These are phyloP conservation scores for Hemisphaericaspora xylofermentans DNA, from an alignment of 1,139 yeast species.

Conservation along the genomic window DNA sequence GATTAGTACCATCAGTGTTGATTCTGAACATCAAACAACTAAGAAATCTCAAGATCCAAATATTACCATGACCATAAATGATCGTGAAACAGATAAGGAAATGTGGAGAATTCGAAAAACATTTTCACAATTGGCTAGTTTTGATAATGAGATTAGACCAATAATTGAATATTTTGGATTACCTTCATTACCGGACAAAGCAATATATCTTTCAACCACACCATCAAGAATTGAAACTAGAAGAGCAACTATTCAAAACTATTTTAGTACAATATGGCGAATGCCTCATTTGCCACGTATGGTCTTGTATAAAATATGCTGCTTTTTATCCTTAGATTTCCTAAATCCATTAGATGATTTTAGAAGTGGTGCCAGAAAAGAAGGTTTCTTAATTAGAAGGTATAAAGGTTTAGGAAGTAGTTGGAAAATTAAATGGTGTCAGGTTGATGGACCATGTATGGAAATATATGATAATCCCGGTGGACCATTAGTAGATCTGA, in stretches of 20 bases:
- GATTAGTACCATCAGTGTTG: slow-evolving; percentile 52
- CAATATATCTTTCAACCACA: slow-evolving; percentile 53
- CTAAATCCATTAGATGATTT: slow-evolving; percentile 63
- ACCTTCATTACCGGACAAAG: slow-evolving; percentile 61
- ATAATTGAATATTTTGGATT: slow-evolving; percentile 57
- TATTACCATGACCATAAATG: slow-evolving; percentile 61
- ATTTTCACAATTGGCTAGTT: slow-evolving; percentile 49
- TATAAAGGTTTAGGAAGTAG: slow-evolving; percentile 52
- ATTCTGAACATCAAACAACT: slow-evolving; percentile 25
- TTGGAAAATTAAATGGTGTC: slow-evolving; percentile 79
- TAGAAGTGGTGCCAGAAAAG: slow-evolving; percentile 57
- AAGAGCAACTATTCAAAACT: slow-evolving; percentile 53
- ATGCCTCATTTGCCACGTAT: slow-evolving; percentile 62
- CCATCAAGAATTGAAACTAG: slow-evolving; percentile 70
- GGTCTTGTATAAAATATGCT: slow-evolving; percentile 55
- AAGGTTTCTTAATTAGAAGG: slow-evolving; percentile 68
- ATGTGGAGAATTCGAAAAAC: slow-evolving; percentile 73
- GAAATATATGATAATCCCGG: slow-evolving; percentile 63
- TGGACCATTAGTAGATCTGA: slow-evolving; percentile 57
- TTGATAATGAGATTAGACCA: slow-evolving; percentile 59
- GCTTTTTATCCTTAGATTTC: slow-evolving; percentile 67
- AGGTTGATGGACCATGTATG: slow-evolving; percentile 62
- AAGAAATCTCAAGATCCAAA: slow-evolving; percentile 54
- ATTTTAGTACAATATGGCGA: slow-evolving; percentile 58
- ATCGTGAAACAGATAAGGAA: slow-evolving; percentile 57